phyloP scores from a whole-genome alignment of 768 basidiomycete genomes.

The Daedaleopsis nitida region DNA sequence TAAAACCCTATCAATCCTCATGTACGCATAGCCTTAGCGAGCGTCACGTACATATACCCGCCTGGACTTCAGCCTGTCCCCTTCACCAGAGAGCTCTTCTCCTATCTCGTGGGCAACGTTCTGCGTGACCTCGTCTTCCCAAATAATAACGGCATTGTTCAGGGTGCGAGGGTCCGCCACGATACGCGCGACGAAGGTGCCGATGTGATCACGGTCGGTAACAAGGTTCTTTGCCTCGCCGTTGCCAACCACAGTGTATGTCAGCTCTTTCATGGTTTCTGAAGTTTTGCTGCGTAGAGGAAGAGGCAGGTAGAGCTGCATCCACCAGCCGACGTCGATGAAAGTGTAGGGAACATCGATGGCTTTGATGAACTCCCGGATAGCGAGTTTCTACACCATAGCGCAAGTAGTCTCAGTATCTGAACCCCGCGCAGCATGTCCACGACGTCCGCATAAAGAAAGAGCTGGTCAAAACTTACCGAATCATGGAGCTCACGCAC shows the following conservation, averaged over 20 bases:
- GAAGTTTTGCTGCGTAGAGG: not conserved
- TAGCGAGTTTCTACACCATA: constrained; percentile 23
- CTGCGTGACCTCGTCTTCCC: constrained; percentile 18
- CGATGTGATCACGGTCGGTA: constrained; percentile 27
- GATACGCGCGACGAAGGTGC: constrained; percentile 21
- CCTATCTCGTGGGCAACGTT: not conserved
- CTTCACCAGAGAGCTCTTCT: constrained; percentile 22
- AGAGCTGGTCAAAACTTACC: not conserved
- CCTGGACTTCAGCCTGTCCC: constrained; percentile 10
- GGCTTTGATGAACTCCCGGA: constrained; percentile 25
- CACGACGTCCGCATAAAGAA: not conserved
- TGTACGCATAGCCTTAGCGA: not conserved
- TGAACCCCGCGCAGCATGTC: too few relatives aligned
- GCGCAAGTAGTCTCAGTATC: too few relatives aligned
- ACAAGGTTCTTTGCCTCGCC: constrained; percentile 21
- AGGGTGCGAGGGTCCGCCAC: constrained; percentile 24
- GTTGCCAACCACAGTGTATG: constrained; percentile 1
- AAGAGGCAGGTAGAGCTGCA: not conserved
- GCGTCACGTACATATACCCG: constrained; percentile 6
- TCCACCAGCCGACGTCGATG: constrained; percentile 29
- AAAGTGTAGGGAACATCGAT: constrained; percentile 27
- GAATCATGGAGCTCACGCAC: constrained; percentile 11
- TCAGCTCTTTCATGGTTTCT: not conserved
- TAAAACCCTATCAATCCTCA: not conserved
- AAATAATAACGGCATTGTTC: constrained; percentile 27